These are phyloP conservation scores for Phytophthora macrochlamydospora DNA, from an alignment of 352 stramenopile genomes.

Conservation along the genomic window DNA sequence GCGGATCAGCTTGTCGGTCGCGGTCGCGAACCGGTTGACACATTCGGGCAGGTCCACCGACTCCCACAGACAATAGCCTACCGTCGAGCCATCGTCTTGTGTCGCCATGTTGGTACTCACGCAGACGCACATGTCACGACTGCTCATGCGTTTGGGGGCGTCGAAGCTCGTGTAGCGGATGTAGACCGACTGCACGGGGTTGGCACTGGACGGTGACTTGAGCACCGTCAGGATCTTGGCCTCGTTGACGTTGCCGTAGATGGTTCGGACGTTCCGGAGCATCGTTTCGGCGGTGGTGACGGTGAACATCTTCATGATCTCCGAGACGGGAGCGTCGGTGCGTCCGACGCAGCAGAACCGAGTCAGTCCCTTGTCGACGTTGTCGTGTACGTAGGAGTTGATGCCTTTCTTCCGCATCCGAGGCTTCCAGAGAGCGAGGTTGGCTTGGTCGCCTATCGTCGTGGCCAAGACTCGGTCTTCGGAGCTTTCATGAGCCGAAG, in stretches of 20 bases:
- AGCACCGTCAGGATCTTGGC: constrained; percentile 53
- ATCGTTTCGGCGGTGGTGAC: constrained; percentile 44
- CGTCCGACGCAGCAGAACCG: constrained; percentile 58
- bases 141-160: constrained; percentile 44
- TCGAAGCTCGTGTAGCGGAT: constrained; percentile 46
- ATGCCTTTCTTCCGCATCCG: constrained; percentile 41
- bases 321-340: constrained; percentile 37
- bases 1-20: constrained; percentile 36
- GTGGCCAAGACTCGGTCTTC: constrained; percentile 28
- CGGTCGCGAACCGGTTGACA: constrained; percentile 26
- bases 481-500: constrained; percentile 21
- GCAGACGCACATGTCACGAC: constrained; percentile 41
- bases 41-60: constrained; percentile 51
- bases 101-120: constrained; percentile 35
- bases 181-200: constrained; percentile 38
- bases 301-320: constrained; percentile 60
- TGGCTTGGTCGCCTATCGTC: constrained; percentile 26
- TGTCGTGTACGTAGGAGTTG: constrained; percentile 55
- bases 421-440: constrained; percentile 34
- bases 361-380: constrained; percentile 36
- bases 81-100: constrained; percentile 34
- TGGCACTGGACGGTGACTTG: constrained; percentile 16
- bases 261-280: constrained; percentile 51
- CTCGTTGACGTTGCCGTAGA: constrained; percentile 58
- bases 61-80: constrained; percentile 66